Conservation (phyloP, 345 rosid species). For the Atalantia buxifolia region DNA sequence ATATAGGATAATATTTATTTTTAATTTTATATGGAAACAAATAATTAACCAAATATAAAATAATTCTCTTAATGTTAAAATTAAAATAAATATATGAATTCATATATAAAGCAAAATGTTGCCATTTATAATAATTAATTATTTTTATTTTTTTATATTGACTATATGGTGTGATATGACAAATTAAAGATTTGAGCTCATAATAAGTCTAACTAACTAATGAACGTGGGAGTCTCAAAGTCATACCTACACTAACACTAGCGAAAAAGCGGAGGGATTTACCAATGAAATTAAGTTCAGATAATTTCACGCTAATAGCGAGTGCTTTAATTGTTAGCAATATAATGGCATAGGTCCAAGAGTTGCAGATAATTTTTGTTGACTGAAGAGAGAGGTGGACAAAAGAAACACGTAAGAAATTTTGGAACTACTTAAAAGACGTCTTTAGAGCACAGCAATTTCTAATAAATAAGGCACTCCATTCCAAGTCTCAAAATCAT, state of each 20-base stretch:
- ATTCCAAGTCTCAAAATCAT: constrained; percentile 8
- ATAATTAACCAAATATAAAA: neutral
- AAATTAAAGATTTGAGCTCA: no score
- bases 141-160: no score
- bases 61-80: neutral
- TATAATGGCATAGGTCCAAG: neutral
- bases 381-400: neutral
- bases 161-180: no score
- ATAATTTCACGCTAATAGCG: neutral
- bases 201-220: no score
- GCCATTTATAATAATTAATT: no score
- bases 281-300: no score
- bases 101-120: no score
- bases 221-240: no score
- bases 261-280: no score
- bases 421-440: neutral
- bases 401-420: neutral
- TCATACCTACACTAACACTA: no score
- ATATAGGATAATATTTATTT: neutral
- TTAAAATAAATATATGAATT: no score
- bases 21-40: no score
- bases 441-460: neutral
- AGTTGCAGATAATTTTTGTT: neutral
- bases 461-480: constrained; percentile 4
- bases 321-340: neutral